Percentiles rank a stretch among this genome's conserved stretches.
Evolutionary conservation across 2,329 filamentous ascomycete genomes (phyloP).

Genomic region (Penicillium concentricum): DNA sequence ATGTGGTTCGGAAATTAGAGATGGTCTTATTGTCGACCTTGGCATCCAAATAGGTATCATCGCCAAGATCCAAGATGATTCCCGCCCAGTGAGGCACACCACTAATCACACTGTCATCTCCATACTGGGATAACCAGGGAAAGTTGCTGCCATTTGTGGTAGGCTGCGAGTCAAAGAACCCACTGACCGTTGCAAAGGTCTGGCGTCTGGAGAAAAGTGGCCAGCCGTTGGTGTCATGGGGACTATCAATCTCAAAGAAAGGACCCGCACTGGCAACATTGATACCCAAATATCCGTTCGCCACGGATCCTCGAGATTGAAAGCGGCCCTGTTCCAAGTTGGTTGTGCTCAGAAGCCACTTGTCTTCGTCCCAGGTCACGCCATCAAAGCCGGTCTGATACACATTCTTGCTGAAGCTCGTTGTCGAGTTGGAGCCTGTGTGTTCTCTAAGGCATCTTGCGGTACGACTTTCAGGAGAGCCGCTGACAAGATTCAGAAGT

Average conservation of each 20-base stretch:
- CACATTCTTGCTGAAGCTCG: constrained; percentile 23
- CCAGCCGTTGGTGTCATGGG: constrained; percentile 63
- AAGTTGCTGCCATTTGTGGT: constrained; percentile 63
- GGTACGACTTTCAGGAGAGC: constrained; percentile 19
- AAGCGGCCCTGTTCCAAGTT: constrained; percentile 58
- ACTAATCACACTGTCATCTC: constrained; percentile 67
- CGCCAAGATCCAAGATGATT: constrained; percentile 57
- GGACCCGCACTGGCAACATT: constrained; percentile 63
- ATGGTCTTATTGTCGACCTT: constrained; percentile 60
- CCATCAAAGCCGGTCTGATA: constrained; percentile 53
- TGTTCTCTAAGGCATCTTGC: constrained; percentile 21
- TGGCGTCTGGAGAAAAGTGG: constrained; percentile 64
- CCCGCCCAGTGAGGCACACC: constrained; percentile 69
- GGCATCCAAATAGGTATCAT: constrained; percentile 58
- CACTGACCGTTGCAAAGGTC: constrained; percentile 65
- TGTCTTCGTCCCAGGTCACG: constrained; percentile 59
- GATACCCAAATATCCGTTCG: constrained; percentile 66
- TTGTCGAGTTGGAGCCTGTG: constrained; percentile 5
- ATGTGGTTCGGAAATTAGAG: constrained; percentile 58
- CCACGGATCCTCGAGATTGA: constrained; percentile 59
- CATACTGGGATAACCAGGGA: constrained; percentile 67
- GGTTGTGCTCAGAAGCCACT: constrained; percentile 57
- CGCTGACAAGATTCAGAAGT: constrained; percentile 14
- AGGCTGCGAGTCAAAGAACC: constrained; percentile 64
- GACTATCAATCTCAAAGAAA: constrained; percentile 60